Evolutionary conservation across 495 filamentous ascomycete species (phyloP), one percentile per base, ranked within the genome.

Genomic region (Tuber microsphaerosporum): DNA sequence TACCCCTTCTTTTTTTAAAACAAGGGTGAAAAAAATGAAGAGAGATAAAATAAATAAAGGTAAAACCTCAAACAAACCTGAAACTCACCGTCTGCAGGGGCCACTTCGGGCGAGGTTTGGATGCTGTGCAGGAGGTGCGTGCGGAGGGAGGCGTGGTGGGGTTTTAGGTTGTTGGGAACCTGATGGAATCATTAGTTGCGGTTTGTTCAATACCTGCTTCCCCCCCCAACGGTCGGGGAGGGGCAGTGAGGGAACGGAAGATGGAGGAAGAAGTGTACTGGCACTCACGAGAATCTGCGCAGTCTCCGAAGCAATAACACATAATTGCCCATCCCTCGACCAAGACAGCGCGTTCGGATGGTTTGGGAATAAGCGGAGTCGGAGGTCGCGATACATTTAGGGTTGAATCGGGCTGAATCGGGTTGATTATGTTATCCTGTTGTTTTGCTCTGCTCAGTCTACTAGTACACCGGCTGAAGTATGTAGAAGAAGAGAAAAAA

Each of bases 281-380:
- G 61, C 10, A 80, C 84, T 44, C 73, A 89, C 87, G 73, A 90
- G 80, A 51, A 91, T 84, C 39, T 89, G 84, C 43, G 91, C 87
- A 76, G 87, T 82, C 77, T 91, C 89, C 34, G 88, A 87, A 10
- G 87, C 87, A 12, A 87, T 88, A 70, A 91, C 78, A 9, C 90
- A 89, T 26, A 92, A 83, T 72, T 90, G 87, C 44, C 89, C 88
- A 81, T 91, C 89, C 45, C 84, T 79, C 0, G 90, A 91, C 89
- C 90, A 92, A 69, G 86, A 84, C 19, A 91, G 83, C 72, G 87
- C 88, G 76, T 88, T 83, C 71, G 78, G 77, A 42, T 78, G 74
- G 22, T 81, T 84, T 37, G 84, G 86, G 81, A 85, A 84, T 75
- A 83, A 80, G 69, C 79, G 79, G n/a, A 87, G 81, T 70, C 82